phyloP scores from a whole-genome alignment of 306 rosid genomes.

The Begonia fuchsioides region DNA sequence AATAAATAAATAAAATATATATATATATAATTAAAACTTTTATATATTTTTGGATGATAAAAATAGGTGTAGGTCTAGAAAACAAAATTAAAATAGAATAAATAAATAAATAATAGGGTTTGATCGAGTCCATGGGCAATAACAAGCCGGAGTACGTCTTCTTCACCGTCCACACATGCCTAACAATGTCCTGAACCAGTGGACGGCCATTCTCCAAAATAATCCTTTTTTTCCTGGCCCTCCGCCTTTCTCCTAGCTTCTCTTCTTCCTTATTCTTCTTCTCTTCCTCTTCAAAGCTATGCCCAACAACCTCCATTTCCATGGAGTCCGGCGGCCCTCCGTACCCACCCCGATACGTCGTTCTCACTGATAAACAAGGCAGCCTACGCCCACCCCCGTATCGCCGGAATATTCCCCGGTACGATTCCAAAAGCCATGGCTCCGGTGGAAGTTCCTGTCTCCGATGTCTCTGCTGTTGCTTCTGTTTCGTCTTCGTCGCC shows the following conservation, averaged over 20 bases:
- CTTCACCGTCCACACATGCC: background rate
- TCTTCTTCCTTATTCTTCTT: no score
- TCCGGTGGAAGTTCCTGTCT: constrained; percentile 1
- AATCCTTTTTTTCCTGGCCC: background rate
- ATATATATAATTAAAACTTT: no score
- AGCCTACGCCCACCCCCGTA: constrained; percentile 14
- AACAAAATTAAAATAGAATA: no score
- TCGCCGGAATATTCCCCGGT: constrained; percentile 7
- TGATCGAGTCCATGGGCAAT: no score
- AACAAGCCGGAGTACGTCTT: no score
- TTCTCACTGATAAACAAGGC: background rate
- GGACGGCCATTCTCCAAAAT: background rate
- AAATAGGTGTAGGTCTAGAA: no score
- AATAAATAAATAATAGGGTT: no score
- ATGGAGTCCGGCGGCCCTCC: constrained; percentile 4
- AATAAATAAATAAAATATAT: no score
- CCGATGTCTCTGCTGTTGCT: constrained; percentile 5
- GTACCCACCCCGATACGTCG: constrained; percentile 2
- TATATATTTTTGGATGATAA: no score
- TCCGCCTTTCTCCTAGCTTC: background rate
- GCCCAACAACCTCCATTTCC: background rate
- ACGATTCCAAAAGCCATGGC: constrained; percentile 3
- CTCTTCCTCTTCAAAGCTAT: no score
- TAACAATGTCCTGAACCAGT: background rate
- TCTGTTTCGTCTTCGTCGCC: constrained; percentile 1